Conservation (phyloP, 192 early-diverging fungal genomes). For the Backusella sp. region DNA sequence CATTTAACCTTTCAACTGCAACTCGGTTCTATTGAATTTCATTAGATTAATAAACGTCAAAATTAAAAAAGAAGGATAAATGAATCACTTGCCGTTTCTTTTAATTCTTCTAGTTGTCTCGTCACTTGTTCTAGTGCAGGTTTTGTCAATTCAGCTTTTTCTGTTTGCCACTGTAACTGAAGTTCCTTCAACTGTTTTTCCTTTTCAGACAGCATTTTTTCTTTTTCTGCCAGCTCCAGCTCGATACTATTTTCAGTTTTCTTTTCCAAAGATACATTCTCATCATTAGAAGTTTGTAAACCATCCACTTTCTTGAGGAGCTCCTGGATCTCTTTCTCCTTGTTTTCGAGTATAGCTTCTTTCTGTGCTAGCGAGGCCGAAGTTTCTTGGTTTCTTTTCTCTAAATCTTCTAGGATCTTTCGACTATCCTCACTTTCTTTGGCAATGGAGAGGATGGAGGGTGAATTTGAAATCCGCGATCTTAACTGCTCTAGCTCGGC, state of each 20-base stretch:
- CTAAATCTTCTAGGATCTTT: not conserved
- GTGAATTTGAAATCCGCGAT: slow-evolving; percentile 15
- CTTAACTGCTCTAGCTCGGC: slow-evolving; percentile 30
- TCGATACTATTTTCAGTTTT: not conserved
- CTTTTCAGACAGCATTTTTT: slow-evolving; percentile 21
- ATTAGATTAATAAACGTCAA: not conserved
- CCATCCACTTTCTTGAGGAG: not conserved
- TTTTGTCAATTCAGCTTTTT: slow-evolving; percentile 31
- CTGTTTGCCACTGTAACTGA: slow-evolving; percentile 14
- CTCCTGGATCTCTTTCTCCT: not conserved
- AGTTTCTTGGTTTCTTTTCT: slow-evolving; percentile 9
- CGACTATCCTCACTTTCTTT: not conserved
- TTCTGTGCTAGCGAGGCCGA: not conserved
- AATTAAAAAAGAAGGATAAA: not conserved
- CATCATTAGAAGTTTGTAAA: not conserved
- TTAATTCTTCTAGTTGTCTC: slow-evolving; percentile 29
- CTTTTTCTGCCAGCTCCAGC: slow-evolving; percentile 24
- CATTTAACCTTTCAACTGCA: slow-evolving; percentile 18
- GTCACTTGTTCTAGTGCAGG: slow-evolving; percentile 33
- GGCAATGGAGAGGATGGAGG: not conserved
- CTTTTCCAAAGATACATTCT: not conserved
- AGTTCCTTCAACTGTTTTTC: slow-evolving; percentile 19
- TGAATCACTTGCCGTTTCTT: slow-evolving; percentile 17
- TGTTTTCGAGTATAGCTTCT: slow-evolving; percentile 8
- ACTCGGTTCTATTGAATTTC: slow-evolving; percentile 22